phyloP scores from a whole-genome alignment of 495 filamentous ascomycete genomes.

The Penicillium egyptiacum region DNA sequence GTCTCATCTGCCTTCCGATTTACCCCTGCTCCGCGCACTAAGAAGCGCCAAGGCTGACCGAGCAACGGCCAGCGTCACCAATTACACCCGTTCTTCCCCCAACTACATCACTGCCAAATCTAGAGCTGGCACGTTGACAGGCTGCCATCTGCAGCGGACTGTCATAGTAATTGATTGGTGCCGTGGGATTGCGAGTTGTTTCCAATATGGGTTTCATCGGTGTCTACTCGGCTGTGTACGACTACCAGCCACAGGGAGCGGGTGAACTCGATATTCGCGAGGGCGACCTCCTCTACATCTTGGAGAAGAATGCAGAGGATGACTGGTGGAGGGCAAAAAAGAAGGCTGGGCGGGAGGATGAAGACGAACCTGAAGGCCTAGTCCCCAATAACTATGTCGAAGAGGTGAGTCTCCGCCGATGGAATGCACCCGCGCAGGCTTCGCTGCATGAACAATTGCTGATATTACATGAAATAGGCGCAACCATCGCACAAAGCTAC shows the following conservation, averaged over 20 bases:
- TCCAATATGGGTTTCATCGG: slow-evolving; percentile 75
- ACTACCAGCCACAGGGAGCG: slow-evolving; percentile 86
- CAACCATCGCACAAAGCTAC: slow-evolving; percentile 71
- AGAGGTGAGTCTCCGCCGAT: slow-evolving; percentile 64
- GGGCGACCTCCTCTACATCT: slow-evolving; percentile 87
- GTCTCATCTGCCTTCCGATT: slow-evolving; percentile 6
- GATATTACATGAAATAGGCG: slow-evolving; percentile 50
- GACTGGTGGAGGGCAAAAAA: slow-evolving; percentile 99
- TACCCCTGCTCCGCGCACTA: slow-evolving; percentile 15
- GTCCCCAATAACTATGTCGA: slow-evolving; percentile 95
- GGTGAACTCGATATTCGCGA: slow-evolving; percentile 85
- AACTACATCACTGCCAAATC: slow-evolving; percentile 18
- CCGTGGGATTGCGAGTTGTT: neutral
- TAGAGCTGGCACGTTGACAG: slow-evolving; percentile 14
- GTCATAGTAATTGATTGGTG: neutral
- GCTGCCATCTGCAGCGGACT: slow-evolving; percentile 26
- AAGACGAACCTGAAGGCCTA: slow-evolving; percentile 91
- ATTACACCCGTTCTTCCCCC: slow-evolving; percentile 14
- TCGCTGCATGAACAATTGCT: slow-evolving; percentile 11
- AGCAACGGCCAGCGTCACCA: slow-evolving; percentile 25
- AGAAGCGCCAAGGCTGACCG: slow-evolving; percentile 30
- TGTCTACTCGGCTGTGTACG: slow-evolving; percentile 88
- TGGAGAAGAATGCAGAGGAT: slow-evolving; percentile 87
- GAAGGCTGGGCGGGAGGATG: slow-evolving; percentile 85
- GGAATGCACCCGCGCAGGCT: neutral